Evolutionary conservation across 768 basidiomycete genomes (phyloP).

Genomic region (Collybia nuda): DNA sequence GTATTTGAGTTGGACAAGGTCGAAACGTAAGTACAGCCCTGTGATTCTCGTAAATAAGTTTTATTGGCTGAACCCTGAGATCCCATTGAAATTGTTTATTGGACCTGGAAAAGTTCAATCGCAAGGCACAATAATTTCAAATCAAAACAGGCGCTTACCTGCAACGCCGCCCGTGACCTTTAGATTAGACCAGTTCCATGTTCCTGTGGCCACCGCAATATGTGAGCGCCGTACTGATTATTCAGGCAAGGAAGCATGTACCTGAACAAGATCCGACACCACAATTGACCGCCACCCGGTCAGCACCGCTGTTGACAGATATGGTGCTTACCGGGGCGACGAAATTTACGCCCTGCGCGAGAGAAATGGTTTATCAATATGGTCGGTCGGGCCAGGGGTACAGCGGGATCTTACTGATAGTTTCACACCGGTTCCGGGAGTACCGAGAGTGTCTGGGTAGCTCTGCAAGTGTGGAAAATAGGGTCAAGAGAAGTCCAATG

Average conservation of each 20-base stretch:
- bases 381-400: background rate
- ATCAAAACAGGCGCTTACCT: constrained; percentile 19
- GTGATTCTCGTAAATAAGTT: background rate
- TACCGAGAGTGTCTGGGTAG: constrained; percentile 52
- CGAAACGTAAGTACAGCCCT: too few species aligned
- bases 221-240: background rate
- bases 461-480: constrained; percentile 33
- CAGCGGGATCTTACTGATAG: constrained; percentile 45
- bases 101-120: constrained; percentile 26
- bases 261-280: constrained; percentile 51
- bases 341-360: constrained; percentile 48
- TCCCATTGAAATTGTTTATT: constrained; percentile 32
- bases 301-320: constrained; percentile 38
- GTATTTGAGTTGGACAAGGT: too few species aligned
- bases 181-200: constrained; percentile 53
- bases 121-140: background rate
- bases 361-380: background rate
- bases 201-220: constrained; percentile 24
- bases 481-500: background rate
- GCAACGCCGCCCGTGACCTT: constrained; percentile 41
- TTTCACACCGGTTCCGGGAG: constrained; percentile 55
- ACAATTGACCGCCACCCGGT: constrained; percentile 55
- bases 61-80: constrained; percentile 28
- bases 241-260: constrained; percentile 16
- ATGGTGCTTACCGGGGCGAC: constrained; percentile 37